Base-by-base conservation (phyloP, 345 rosid species). In the Linum lewisii region DNA sequence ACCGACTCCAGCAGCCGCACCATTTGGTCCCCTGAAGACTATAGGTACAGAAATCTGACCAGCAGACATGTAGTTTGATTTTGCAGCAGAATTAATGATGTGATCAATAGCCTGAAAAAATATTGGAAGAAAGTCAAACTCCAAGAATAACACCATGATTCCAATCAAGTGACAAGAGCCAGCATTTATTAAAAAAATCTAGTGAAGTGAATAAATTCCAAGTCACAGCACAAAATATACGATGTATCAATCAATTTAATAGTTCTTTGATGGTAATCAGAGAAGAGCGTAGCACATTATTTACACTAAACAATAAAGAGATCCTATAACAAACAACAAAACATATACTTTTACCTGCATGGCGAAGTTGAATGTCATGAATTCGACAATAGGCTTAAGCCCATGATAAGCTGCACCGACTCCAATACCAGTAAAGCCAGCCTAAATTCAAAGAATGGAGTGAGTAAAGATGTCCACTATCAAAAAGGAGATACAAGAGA, bases 1-100 rank as follows among this genome's bases (percentile, higher is more conserved):
- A 60, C 87, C 99, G 55, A 93, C 97, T 77, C 97, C 99, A 59
- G 97, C 95, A 66, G 99, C 97, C 45, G 93, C 93, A 69, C 98
- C 98, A 78, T 92, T 92, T 57, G 98, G 95, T 67, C 97, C 96
- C 72, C 97, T 82, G 67, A 88, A 88, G 63, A 92, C 98, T 57
- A 88, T 86, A 55, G 98, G 87, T 54, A 82, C 97, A 14, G 76
- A 61, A 7, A 92, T 71, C 61, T 83, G 89, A 25, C 97, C 98
- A 63, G 95, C 80, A 70, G 98, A 92, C 95, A 88, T 88, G 70
- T 88, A 84, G 73, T 74, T 81, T 53, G 84, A 74, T 65, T 92
- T 92, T 61, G 95, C 97, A 47, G 96, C 90, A 49, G 95, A 88
- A 67, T 92, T 88, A 23, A 88, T 88, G 69, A 88, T 86, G 52